Percentiles rank a stretch among this genome's conserved stretches.
Evolutionary conservation across 169 alveolate genomes (phyloP).

Genomic region (Plasmodium falciparum): DNA sequence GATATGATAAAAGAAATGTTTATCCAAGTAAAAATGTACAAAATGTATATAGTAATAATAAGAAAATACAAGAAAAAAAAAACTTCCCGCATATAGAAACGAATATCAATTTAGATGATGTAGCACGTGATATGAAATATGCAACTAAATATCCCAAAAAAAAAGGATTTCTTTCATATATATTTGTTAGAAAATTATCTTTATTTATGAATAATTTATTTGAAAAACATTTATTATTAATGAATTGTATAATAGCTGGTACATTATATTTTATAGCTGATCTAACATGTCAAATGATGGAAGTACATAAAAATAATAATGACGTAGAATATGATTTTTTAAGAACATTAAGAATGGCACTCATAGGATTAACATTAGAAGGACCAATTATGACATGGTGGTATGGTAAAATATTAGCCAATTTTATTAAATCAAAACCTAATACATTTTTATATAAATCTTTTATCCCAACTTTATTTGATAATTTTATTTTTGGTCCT

Average conservation of each 20-base stretch:
- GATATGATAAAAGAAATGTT: background rate
- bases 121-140: slow-evolving; percentile 6
- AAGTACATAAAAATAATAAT: slow-evolving; percentile 13
- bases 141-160: background rate
- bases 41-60: slow-evolving; percentile 3
- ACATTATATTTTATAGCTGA: slow-evolving; percentile 67
- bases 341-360: slow-evolving; percentile 67
- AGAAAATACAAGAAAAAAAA: background rate
- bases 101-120: slow-evolving; percentile 6
- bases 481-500: slow-evolving; percentile 75
- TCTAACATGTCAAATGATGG: slow-evolving; percentile 69
- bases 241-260: slow-evolving; percentile 70
- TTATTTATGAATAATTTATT: slow-evolving; percentile 56
- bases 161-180: slow-evolving; percentile 1
- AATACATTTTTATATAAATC: slow-evolving; percentile 73
- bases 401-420: slow-evolving; percentile 70
- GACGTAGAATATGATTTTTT: slow-evolving; percentile 27
- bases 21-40: background rate
- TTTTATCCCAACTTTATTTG: slow-evolving; percentile 74
- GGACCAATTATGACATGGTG: slow-evolving; percentile 78
- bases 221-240: slow-evolving; percentile 75
- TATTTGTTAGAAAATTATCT: slow-evolving; percentile 2
- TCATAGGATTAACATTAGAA: slow-evolving; percentile 58
- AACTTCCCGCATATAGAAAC: background rate
- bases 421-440: slow-evolving; percentile 72